Evolutionary conservation across 352 stramenopile genomes (phyloP).

Genomic region (Phytophthora pseudosyringae): DNA sequence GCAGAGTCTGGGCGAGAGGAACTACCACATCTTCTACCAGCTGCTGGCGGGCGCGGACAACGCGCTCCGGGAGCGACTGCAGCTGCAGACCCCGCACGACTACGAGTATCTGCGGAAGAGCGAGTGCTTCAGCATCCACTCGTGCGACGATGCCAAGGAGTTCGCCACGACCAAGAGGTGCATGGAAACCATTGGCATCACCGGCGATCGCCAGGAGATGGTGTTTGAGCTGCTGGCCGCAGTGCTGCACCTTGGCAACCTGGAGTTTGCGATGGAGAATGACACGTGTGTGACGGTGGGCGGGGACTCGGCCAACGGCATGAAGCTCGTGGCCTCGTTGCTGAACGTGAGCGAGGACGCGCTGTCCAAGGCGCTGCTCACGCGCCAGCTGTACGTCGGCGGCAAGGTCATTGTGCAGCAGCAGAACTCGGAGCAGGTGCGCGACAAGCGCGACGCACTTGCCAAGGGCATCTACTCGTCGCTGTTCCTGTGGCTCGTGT

Average conservation of each 20-base stretch:
- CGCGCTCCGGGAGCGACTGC: conserved; percentile 64
- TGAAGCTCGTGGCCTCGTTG: conserved; percentile 76
- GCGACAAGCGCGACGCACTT: conserved; percentile 88
- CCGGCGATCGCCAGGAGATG: conserved; percentile 71
- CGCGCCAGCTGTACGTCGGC: conserved; percentile 86
- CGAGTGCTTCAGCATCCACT: conserved; percentile 84
- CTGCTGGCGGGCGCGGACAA: conserved; percentile 82
- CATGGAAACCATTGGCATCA: conserved; percentile 91
- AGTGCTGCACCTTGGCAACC: conserved; percentile 89
- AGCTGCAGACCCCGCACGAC: conserved; percentile 76
- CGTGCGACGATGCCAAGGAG: conserved; percentile 79
- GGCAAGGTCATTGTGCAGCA: conserved; percentile 92
- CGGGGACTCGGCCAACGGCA: conserved; percentile 48
- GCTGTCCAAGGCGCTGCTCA: conserved; percentile 77
- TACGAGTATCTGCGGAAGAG: conserved; percentile 91
- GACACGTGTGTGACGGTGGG: conserved; percentile 71
- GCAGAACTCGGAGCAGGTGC: conserved; percentile 88
- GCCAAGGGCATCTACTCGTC: conserved; percentile 95
- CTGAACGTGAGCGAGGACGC: conserved; percentile 81
- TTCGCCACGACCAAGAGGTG: conserved; percentile 86
- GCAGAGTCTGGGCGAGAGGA: conserved; percentile 92
- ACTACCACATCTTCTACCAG: conserved; percentile 99
- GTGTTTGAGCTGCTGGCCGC: conserved; percentile 90
- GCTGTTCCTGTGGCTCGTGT: conserved; percentile 92
- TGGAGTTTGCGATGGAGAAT: conserved; percentile 87